Evolutionary conservation across 495 filamentous ascomycete genomes (phyloP).

Genomic region (Xylona heveae): DNA sequence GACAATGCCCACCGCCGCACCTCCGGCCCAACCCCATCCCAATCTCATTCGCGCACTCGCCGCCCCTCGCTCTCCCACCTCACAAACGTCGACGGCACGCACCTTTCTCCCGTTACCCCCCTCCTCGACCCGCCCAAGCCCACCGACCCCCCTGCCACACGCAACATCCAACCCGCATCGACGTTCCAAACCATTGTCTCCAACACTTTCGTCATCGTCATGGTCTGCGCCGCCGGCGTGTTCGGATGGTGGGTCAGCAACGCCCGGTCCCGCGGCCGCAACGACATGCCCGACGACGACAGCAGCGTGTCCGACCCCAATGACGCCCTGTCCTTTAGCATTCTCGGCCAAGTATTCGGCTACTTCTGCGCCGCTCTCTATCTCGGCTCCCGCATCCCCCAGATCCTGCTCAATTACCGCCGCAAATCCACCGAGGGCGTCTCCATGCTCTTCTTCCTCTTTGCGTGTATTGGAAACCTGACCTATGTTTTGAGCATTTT

Average conservation of each 20-base stretch:
- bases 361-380: constrained; percentile 76
- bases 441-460: constrained; percentile 83
- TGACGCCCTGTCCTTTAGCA: constrained; percentile 34
- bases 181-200: constrained; percentile 37
- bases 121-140: constrained; percentile 22
- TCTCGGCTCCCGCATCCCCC: constrained; percentile 69
- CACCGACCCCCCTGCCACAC: constrained; percentile 6
- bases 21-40: no score
- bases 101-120: constrained; percentile 66
- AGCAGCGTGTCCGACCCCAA: constrained; percentile 4
- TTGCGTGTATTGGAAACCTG: constrained; percentile 83
- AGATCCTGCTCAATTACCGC: constrained; percentile 73
- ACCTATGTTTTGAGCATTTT: constrained; percentile 87
- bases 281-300: constrained; percentile 3
- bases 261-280: constrained; percentile 13
- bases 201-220: constrained; percentile 47
- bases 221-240: constrained; percentile 66
- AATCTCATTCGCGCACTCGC: constrained; percentile 8
- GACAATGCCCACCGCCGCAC: no score
- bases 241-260: constrained; percentile 72
- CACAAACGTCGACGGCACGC: constrained; percentile 28
- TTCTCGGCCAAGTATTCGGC: constrained; percentile 67
- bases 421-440: constrained; percentile 84
- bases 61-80: constrained; percentile 16
- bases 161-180: constrained; percentile 18